Conservation (phyloP, 768 basidiomycete genomes). For the Hirschioporus abietinus region DNA sequence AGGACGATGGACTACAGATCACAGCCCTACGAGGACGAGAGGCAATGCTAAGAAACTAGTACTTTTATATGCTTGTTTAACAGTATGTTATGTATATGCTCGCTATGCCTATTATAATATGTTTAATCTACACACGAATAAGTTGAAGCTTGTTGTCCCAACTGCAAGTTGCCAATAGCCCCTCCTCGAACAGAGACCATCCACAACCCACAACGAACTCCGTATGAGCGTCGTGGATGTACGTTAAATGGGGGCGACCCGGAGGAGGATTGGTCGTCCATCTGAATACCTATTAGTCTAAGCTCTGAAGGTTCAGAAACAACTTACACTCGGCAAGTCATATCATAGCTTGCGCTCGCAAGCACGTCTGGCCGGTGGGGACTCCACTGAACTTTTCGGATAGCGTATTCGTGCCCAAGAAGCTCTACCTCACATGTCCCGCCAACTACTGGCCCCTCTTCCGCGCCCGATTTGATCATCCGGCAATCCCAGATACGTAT, state of each 20-base stretch:
- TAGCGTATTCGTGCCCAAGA: conserved; percentile 85
- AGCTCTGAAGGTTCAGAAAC: conserved; percentile 6
- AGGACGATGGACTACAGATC: background rate
- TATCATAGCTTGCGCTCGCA: conserved; percentile 81
- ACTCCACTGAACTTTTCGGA: conserved; percentile 86
- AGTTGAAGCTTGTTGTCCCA: conserved; percentile 88
- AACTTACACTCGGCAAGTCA: conserved; percentile 88
- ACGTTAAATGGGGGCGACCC: conserved; percentile 39
- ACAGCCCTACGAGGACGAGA: too few species aligned
- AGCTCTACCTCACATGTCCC: conserved; percentile 67
- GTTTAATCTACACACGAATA: conserved; percentile 43
- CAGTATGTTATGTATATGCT: background rate
- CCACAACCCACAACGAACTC: conserved; percentile 91
- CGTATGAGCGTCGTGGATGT: conserved; percentile 83
- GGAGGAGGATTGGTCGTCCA: conserved; percentile 64
- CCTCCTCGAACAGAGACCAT: conserved; percentile 92
- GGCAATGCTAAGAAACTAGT: background rate
- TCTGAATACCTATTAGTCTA: conserved; percentile 24
- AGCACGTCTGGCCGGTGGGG: conserved; percentile 70
- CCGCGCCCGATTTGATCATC: conserved; percentile 49
- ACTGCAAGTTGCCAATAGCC: conserved; percentile 80
- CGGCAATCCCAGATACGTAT: conserved; percentile 84
- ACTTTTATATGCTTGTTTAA: background rate
- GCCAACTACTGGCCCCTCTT: conserved; percentile 48
- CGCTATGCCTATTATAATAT: background rate